Evolutionary conservation across 805 yeast species (phyloP).

Genomic region (Candida quercuum): DNA sequence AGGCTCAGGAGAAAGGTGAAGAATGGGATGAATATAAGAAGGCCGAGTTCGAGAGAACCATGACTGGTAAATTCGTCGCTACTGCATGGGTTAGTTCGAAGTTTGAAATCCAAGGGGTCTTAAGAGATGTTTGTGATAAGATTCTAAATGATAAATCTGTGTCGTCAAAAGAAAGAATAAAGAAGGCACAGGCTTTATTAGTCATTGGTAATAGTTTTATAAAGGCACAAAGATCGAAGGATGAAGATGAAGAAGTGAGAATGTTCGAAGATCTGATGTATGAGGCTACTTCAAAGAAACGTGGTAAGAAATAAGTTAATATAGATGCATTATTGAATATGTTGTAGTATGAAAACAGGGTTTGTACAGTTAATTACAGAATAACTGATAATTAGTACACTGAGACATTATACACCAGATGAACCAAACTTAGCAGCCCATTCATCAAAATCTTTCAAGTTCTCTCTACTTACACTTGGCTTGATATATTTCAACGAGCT

Average conservation of each 20-base stretch:
- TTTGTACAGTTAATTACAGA: too few species aligned
- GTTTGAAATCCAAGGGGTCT: slow-evolving; percentile 75
- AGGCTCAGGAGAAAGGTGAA: slow-evolving; percentile 56
- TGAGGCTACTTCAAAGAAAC: slow-evolving; percentile 48
- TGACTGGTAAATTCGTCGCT: slow-evolving; percentile 85
- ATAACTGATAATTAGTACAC: too few species aligned
- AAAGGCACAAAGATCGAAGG: slow-evolving; percentile 65
- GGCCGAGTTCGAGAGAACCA: slow-evolving; percentile 73
- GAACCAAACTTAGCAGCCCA: slow-evolving; percentile 47
- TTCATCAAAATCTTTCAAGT: slow-evolving; percentile 71
- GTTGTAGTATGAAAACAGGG: too few species aligned
- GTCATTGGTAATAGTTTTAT: slow-evolving; percentile 68
- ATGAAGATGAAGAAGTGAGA: slow-evolving; percentile 88
- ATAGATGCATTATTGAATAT: too few species aligned
- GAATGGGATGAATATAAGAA: slow-evolving; percentile 51
- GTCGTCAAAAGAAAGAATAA: slow-evolving; percentile 53
- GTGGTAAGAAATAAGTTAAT: slow-evolving; percentile 1
- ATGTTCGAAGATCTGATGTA: slow-evolving; percentile 91
- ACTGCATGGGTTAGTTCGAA: slow-evolving; percentile 95
- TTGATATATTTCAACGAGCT: slow-evolving; percentile 73
- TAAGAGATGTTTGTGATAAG: slow-evolving; percentile 76
- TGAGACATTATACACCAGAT: slow-evolving; percentile 5
- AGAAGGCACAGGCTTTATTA: slow-evolving; percentile 75
- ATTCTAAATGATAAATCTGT: slow-evolving; percentile 66
- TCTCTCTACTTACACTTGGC: slow-evolving; percentile 84